phyloP scores from a whole-genome alignment of 2,329 filamentous ascomycete species.

The Alternaria triticimaculans region DNA sequence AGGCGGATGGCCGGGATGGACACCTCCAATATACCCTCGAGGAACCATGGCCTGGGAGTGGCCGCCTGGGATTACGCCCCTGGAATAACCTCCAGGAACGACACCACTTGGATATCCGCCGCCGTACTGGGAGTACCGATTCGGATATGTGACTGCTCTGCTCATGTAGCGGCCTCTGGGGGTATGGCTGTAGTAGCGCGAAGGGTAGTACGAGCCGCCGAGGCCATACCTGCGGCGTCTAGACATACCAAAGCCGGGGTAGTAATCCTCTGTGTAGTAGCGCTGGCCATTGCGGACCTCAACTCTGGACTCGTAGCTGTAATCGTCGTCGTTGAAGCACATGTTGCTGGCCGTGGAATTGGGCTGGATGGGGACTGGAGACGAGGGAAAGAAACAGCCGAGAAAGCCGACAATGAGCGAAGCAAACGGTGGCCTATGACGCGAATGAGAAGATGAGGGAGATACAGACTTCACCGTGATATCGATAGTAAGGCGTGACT shows the following conservation, averaged over 20 bases:
- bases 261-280: conserved; percentile 14
- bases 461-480: neutral
- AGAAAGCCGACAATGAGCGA: neutral
- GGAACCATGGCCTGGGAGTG: conserved; percentile 5
- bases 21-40: neutral
- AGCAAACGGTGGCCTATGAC: conserved; percentile 4
- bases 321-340: conserved; percentile 33
- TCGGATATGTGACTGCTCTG: conserved; percentile 6
- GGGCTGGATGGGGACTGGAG: neutral
- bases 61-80: conserved; percentile 1
- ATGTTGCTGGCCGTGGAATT: conserved; percentile 17
- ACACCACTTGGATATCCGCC: conserved; percentile 3
- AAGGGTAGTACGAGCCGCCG: conserved; percentile 36
- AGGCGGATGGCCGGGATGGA: conserved; percentile 6
- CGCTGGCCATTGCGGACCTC: conserved; percentile 20
- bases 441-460: neutral
- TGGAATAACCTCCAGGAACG: conserved; percentile 4
- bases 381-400: neutral
- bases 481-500: neutral
- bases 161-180: conserved; percentile 18
- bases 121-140: conserved; percentile 12
- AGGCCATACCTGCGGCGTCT: conserved; percentile 29
- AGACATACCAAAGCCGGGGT: conserved; percentile 20
- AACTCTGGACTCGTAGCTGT: conserved; percentile 21
- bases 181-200: conserved; percentile 31